A percentile compares a stretch with the other conserved stretches of the same genome.
phyloP scores from a whole-genome alignment of 2,329 filamentous ascomycete species.

The Aspergillus hortae region DNA sequence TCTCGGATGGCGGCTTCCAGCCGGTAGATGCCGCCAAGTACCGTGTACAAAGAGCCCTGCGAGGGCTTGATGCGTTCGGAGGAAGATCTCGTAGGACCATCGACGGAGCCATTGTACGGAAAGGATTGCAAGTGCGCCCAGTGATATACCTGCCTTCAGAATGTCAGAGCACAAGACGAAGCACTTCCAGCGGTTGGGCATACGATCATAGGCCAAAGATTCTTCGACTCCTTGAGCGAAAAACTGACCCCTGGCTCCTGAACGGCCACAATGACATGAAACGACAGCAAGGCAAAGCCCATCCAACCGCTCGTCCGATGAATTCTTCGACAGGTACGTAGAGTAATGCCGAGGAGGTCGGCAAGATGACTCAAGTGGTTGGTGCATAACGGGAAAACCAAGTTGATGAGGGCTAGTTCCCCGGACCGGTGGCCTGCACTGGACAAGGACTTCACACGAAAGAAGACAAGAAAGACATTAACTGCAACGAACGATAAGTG shows the following conservation, averaged over 20 bases:
- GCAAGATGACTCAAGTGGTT: conserved; percentile 17
- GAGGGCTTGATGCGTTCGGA: conserved; percentile 19
- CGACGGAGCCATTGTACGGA: conserved; percentile 17
- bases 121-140: conserved; percentile 17
- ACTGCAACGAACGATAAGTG: neutral
- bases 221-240: conserved; percentile 6
- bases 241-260: conserved; percentile 9
- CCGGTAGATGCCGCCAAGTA: conserved; percentile 19
- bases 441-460: neutral
- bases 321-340: conserved; percentile 11
- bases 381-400: conserved; percentile 16
- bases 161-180: conserved; percentile 7
- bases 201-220: conserved; percentile 19
- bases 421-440: neutral
- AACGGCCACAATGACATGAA: conserved; percentile 14
- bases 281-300: conserved; percentile 12
- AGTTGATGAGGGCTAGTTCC: conserved; percentile 12
- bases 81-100: conserved; percentile 24
- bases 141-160: conserved; percentile 11
- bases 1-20: conserved; percentile 4
- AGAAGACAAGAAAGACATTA: neutral
- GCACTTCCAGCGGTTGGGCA: neutral
- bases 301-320: conserved; percentile 20
- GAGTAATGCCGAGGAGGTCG: conserved; percentile 16
- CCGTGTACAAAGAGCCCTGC: conserved; percentile 18